Evolutionary conservation across 768 basidiomycete genomes (phyloP).

Genomic region (Collybia sordida): DNA sequence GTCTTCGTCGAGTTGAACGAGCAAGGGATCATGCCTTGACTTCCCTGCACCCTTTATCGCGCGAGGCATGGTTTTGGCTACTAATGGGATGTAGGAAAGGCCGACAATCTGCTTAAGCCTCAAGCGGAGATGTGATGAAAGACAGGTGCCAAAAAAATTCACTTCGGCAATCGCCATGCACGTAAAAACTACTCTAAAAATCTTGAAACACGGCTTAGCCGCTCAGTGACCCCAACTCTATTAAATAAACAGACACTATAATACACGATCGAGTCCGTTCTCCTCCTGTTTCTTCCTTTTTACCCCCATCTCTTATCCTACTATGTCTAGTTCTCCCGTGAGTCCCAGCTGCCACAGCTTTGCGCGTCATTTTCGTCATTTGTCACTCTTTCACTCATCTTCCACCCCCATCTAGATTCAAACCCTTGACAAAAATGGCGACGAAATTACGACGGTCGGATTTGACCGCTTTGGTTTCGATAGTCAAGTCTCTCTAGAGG

Average conservation of each 20-base stretch:
- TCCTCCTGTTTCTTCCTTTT: slow-evolving; percentile 13
- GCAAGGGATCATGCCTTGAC: slow-evolving; percentile 83
- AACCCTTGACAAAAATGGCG: slow-evolving; percentile 72
- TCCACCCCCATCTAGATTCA: slow-evolving; percentile 43
- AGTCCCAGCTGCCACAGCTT: slow-evolving; percentile 4
- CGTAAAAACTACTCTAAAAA: not conserved
- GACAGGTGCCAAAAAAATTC: slow-evolving; percentile 8
- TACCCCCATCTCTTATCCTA: slow-evolving; percentile 13
- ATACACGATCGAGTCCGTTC: slow-evolving; percentile 5
- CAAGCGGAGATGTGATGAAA: slow-evolving; percentile 3
- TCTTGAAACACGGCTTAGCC: slow-evolving; percentile 3
- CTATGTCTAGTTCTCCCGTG: slow-evolving; percentile 25
- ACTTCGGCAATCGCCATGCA: not conserved
- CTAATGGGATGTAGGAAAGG: slow-evolving; percentile 6
- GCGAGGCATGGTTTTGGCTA: slow-evolving; percentile 58
- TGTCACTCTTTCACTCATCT: slow-evolving; percentile 6
- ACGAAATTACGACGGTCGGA: slow-evolving; percentile 79
- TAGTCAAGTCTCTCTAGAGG: slow-evolving; percentile 75
- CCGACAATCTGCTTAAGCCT: slow-evolving; percentile 8
- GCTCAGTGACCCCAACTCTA: slow-evolving; percentile 9
- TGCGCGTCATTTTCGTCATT: slow-evolving; percentile 2
- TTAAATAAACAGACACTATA: not conserved
- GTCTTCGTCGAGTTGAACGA: slow-evolving; percentile 80
- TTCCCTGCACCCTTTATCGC: slow-evolving; percentile 51
- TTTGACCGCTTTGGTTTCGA: slow-evolving; percentile 89